Evolutionary conservation across 495 filamentous ascomycete species (phyloP).

Genomic region (Penicillium roqueforti): DNA sequence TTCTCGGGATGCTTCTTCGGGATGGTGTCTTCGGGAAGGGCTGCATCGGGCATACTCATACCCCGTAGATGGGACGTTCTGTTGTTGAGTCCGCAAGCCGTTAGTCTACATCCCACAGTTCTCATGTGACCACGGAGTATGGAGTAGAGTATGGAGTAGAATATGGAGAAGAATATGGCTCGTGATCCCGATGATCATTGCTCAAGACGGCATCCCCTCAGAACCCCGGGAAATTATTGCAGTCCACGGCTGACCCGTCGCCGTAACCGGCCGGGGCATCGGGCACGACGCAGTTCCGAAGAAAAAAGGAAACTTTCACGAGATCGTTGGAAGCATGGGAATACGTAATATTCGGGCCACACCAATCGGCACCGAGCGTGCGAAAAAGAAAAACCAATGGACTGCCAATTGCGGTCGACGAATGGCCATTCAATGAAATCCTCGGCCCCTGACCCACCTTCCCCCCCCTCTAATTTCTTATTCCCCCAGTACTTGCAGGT

Average conservation of each 20-base stretch:
- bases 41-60: neutral
- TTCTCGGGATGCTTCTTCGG: too few relatives aligned
- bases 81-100: neutral
- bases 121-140: neutral
- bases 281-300: neutral
- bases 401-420: neutral
- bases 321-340: neutral
- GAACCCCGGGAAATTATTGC: neutral
- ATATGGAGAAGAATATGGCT: too few relatives aligned
- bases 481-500: neutral
- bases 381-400: neutral
- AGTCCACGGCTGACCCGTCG: neutral
- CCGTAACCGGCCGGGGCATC: neutral
- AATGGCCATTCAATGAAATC: neutral
- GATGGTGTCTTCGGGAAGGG: too few relatives aligned
- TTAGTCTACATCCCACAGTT: neutral
- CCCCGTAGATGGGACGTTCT: too few relatives aligned
- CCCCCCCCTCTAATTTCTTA: neutral
- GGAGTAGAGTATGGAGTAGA: too few relatives aligned
- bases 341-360: neutral
- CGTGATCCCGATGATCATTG: neutral
- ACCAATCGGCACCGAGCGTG: neutral
- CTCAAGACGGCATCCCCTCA: neutral
- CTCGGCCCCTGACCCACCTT: constrained; percentile 5
- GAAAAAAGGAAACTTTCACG: constrained; percentile 3